Evolutionary conservation across 257 asterid genomes (phyloP).

Genomic region (Prunella vulgaris): DNA sequence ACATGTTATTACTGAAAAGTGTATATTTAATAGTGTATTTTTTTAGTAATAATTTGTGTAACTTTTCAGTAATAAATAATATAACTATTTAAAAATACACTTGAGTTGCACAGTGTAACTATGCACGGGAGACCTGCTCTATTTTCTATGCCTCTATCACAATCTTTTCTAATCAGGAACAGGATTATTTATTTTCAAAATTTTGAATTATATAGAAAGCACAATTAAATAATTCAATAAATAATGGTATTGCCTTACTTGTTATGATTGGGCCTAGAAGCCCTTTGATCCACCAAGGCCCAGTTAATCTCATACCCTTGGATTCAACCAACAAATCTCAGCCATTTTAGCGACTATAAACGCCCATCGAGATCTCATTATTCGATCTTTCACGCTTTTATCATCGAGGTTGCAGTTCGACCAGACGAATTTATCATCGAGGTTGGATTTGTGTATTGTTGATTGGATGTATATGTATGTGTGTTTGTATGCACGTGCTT

Average conservation of each 20-base stretch:
- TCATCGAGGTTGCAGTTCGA: slow-evolving; percentile 31
- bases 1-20: too few species aligned
- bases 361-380: not conserved
- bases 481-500: too few species aligned
- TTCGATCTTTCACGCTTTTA: not conserved
- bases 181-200: too few species aligned
- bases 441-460: slow-evolving; percentile 21
- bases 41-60: too few species aligned
- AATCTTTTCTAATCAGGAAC: not conserved
- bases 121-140: too few species aligned
- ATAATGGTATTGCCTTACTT: not conserved
- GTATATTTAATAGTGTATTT: too few species aligned
- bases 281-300: not conserved
- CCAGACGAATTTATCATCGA: slow-evolving; percentile 20
- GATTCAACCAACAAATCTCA: slow-evolving; percentile 27
- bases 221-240: too few species aligned
- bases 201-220: too few species aligned
- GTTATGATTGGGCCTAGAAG: slow-evolving; percentile 4
- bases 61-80: too few species aligned
- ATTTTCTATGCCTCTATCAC: too few species aligned
- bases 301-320: slow-evolving; percentile 20
- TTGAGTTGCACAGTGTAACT: too few species aligned
- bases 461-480: not conserved
- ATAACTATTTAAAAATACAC: too few species aligned
- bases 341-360: slow-evolving; percentile 26